Evolutionary conservation across 441 rosid species (phyloP), one percentile per base, ranked within the genome.

Genomic region (Omphalea diandra): DNA sequence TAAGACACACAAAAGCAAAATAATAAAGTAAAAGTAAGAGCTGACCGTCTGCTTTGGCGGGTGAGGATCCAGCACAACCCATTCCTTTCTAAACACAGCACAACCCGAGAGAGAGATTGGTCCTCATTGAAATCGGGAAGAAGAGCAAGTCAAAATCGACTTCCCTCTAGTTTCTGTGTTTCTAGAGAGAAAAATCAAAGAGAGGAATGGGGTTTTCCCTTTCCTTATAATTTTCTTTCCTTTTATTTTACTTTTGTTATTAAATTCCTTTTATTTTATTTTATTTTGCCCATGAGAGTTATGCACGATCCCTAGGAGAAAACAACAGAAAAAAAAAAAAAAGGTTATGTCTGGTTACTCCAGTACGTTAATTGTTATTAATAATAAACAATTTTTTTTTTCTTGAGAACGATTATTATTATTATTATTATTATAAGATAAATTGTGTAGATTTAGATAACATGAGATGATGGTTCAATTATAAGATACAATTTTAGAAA

Each of bases 11-110:
- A 56, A 53, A 63, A 36, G 56, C 10, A 57, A 64, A 10, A 58
- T 12, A 44, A 63, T 0, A 5, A 27, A 9, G 3, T 9, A 29
- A 29, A 43, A 40, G 18, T 71, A 69, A 60, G 71, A 67, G 47
- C 60, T 78, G 46, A 83, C 90, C 89, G 41, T 82, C 89, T 68
- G 62, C 85, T 77, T 83, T 76, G 27, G 87, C 77, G 75, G 77
- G 93, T 57, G 88, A 74, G 41, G 95, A 89, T 86, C 86, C 92
- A 81, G 80, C 93, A 73, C 93, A 89, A 55, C 94, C 97, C 97
- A 90, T 90, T 75, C 75, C 69, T 53, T 53, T 24, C 32, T 7
- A 15, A 15, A 29, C 7, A 41, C 64, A 33, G 15, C 0, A 8
- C 44, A 54, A 54, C 32, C 4, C 26, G n/a, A 32, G 41, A 6